These are phyloP conservation scores for Starmerella etchellsii DNA, from an alignment of 805 yeast genomes.

Conservation along the genomic window DNA sequence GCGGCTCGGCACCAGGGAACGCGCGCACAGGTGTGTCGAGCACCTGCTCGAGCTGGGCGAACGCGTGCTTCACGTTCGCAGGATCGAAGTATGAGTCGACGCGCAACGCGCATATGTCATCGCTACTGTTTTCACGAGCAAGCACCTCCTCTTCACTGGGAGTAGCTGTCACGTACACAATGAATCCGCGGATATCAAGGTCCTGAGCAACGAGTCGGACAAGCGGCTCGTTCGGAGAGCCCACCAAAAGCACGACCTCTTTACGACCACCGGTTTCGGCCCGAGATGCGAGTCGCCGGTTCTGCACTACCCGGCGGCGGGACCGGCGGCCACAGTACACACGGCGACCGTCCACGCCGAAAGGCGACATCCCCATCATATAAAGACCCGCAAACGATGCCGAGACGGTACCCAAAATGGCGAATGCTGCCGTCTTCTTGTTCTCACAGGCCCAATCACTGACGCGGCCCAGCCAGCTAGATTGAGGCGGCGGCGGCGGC, in stretches of 20 bases:
- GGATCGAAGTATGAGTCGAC: conserved; percentile 38
- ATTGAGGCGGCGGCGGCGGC: conserved; percentile 24
- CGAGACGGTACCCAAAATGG: not conserved
- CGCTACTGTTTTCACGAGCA: conserved; percentile 43
- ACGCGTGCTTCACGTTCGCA: conserved; percentile 34
- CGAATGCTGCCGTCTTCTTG: conserved; percentile 6
- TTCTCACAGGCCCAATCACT: conserved; percentile 22
- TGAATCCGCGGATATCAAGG: conserved; percentile 65
- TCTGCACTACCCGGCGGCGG: conserved; percentile 3
- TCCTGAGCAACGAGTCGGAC: conserved; percentile 59
- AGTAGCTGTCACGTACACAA: conserved; percentile 64
- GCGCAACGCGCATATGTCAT: conserved; percentile 56
- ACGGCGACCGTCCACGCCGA: not conserved
- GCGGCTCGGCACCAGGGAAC: conserved; percentile 45
- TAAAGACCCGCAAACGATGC: conserved; percentile 1
- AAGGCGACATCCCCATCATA: not conserved
- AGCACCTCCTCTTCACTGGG: conserved; percentile 43
- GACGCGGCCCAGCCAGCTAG: conserved; percentile 11
- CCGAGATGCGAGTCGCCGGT: conserved; percentile 43
- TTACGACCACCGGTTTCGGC: conserved; percentile 58
- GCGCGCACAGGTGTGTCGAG: conserved; percentile 45
- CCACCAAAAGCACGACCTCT: conserved; percentile 63
- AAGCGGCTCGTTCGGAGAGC: conserved; percentile 64
- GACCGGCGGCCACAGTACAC: not conserved
- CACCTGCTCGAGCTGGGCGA: conserved; percentile 38